These are phyloP conservation scores for Ascochyta fabae DNA, from an alignment of 2,329 filamentous ascomycete genomes.

Conservation along the genomic window DNA sequence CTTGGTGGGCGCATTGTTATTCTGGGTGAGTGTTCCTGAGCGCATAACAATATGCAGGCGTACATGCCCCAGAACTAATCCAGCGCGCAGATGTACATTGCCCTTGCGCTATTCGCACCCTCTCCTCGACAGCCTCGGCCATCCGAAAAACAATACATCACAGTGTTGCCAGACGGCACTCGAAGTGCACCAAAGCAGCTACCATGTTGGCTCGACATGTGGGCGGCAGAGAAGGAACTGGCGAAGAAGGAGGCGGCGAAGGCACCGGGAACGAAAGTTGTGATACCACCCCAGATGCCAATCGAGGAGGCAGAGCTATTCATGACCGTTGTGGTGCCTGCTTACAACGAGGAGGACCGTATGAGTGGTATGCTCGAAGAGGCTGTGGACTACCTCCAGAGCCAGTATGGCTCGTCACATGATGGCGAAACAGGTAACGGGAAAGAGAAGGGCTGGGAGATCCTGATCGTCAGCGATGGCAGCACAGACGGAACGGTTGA, in stretches of 20 bases:
- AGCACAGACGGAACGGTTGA: constrained; percentile 82
- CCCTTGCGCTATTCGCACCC: constrained; percentile 78
- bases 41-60: neutral
- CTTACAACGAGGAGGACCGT: constrained; percentile 91
- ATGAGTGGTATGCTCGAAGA: constrained; percentile 87
- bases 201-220: constrained; percentile 88
- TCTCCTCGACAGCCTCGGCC: constrained; percentile 74
- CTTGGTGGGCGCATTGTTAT: constrained; percentile 30
- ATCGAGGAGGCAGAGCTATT: constrained; percentile 81
- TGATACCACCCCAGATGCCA: constrained; percentile 51
- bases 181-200: constrained; percentile 63
- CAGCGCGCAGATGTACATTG: constrained; percentile 63
- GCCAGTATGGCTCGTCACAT: constrained; percentile 68
- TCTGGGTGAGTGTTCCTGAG: constrained; percentile 36
- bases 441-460: constrained; percentile 79
- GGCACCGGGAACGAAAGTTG: constrained; percentile 30
- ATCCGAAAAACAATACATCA: constrained; percentile 86
- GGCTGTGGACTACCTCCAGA: constrained; percentile 84
- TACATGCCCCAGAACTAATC: constrained; percentile 2
- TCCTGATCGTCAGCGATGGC: constrained; percentile 89
- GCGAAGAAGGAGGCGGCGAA: constrained; percentile 42
- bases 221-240: constrained; percentile 63
- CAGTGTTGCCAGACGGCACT: constrained; percentile 70
- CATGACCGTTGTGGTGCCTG: constrained; percentile 90
- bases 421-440: constrained; percentile 70